Percentiles rank a stretch among this genome's conserved stretches.
Conservation (phyloP, 345 rosid species). For the Eucalyptus dawsonii region DNA sequence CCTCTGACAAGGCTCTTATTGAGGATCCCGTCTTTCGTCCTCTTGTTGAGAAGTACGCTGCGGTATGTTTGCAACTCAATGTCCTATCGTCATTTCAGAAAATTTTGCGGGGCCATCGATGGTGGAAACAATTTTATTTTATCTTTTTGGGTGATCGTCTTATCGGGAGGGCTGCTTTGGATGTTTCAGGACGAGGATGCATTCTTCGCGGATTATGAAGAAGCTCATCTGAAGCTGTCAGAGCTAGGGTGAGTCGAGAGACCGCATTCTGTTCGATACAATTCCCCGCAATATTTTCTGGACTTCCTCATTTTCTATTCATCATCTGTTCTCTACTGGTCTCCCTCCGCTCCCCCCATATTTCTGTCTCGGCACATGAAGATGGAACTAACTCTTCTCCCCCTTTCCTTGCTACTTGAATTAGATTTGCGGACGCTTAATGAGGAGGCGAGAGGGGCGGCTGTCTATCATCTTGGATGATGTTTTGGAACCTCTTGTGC, state of each 20-base stretch:
- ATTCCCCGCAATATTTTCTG: neutral
- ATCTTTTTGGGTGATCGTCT: neutral
- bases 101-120: neutral
- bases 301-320: neutral
- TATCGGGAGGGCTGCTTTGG: neutral
- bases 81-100: neutral
- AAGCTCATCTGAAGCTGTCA: slow-evolving; percentile 67
- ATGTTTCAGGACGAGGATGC: slow-evolving; percentile 57
- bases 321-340: neutral
- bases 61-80: slow-evolving; percentile 14
- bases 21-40: slow-evolving; percentile 66
- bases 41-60: slow-evolving; percentile 68
- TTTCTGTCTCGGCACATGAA: neutral
- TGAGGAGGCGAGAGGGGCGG: neutral
- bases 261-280: neutral
- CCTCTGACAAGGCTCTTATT: slow-evolving; percentile 69
- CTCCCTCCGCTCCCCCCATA: neutral
- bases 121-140: neutral
- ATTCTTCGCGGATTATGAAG: slow-evolving; percentile 60
- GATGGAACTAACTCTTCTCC: neutral
- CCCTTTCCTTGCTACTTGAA: too few relatives aligned
- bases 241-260: slow-evolving; percentile 50
- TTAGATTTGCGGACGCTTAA: slow-evolving; percentile 24
- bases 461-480: neutral
- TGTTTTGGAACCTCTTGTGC: neutral